Evolutionary conservation across 2,329 filamentous ascomycete genomes (phyloP), one percentile per base, ranked within the genome.

Genomic region (Fusarium sp.): DNA sequence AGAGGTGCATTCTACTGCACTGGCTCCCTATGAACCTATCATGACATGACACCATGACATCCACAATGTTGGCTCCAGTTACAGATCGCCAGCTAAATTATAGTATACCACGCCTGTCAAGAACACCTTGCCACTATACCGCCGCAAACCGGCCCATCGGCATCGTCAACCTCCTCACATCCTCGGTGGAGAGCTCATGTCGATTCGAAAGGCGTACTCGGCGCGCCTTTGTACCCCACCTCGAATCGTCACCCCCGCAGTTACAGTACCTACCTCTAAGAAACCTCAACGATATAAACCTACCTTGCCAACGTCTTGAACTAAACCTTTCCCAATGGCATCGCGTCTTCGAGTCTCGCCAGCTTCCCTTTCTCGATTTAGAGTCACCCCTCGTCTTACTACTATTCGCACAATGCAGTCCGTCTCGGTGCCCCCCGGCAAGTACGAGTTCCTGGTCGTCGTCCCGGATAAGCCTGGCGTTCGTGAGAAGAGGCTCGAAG

Each of bases 391-490:
- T 27, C 69, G 57, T 18, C 35, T 65, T 47, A 60, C 54, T 16
- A 59, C 40, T 25, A 63, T 71, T 63, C 76, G 77, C 68, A 77
- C 76, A 73, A 83, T 83, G 81, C 67, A 70, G 20, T 66, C 81
- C 25, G 71, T 78, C 29, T 70, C 81, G 27, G 58, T 75, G 35
- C 52, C 74, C 27, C 54, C 63, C 14, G 77, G 75, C 40, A 88
- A 88, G 79, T 88, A 84, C 70, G 91, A 94, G 81, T 95, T 91
- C 86, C 88, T 95, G 40, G 91, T 92, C 76, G 86, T 94, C 67
- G 80, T 94, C 40, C 92, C 91, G 14, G 92, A 94, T 81, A 89
- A 91, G 81, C 88, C 91, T 2, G 90, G 88, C 45, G 85, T 82
- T 22, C 83, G 88, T 68, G 86, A 86, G 74, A 92, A 92, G 86